Conservation (phyloP, 768 basidiomycete species). For the Wakefieldia striispora region DNA sequence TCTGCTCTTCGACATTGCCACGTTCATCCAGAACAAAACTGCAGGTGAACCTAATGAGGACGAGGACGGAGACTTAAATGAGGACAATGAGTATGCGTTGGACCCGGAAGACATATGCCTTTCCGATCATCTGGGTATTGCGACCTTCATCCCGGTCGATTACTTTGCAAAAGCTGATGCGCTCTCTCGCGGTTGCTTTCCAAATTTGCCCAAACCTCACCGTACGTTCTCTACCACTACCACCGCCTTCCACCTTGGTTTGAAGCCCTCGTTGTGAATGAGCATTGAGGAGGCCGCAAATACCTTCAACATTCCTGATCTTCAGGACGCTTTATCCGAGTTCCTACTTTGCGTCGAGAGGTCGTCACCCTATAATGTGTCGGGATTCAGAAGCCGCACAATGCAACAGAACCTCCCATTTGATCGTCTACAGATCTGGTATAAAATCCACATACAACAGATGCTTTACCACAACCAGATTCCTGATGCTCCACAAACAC, state of each 20-base stretch:
- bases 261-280: neutral
- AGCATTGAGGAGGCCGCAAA: neutral
- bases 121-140: no score
- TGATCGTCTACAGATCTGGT: neutral
- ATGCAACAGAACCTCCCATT: neutral
- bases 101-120: no score
- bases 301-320: neutral
- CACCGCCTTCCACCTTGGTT: neutral
- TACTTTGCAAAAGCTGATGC: neutral
- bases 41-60: neutral
- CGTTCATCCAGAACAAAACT: neutral
- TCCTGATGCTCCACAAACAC: no score
- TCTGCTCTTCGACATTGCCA: neutral
- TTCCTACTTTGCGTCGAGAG: neutral
- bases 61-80: neutral
- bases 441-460: neutral
- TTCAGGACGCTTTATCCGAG: neutral
- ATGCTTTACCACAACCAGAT: constrained; percentile 2
- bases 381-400: no score
- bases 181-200: neutral
- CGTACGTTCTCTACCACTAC: neutral
- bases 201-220: no score
- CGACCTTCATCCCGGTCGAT: neutral
- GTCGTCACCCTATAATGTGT: no score
- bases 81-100: neutral